Percentiles rank a stretch among this genome's conserved stretches.
Conservation (phyloP, 805 yeast genomes). For the Starmerella apis region DNA sequence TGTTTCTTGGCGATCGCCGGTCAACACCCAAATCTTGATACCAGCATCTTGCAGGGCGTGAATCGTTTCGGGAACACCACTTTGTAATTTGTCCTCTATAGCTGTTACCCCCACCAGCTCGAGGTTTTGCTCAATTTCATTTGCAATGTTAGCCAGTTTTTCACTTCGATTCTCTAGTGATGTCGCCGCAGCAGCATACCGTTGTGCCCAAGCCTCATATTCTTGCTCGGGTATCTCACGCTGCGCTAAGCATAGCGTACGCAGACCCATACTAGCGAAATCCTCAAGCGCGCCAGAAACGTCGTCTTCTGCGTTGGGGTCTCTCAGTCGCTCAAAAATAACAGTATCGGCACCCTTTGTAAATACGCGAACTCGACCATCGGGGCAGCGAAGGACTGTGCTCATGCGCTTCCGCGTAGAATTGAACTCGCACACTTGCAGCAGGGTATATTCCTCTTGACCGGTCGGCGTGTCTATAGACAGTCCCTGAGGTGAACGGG, state of each 20-base stretch:
- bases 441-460: constrained; percentile 54
- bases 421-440: constrained; percentile 91
- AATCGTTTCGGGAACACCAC: constrained; percentile 96
- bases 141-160: constrained; percentile 80
- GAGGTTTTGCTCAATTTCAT: constrained; percentile 68
- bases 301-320: constrained; percentile 47
- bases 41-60: constrained; percentile 94
- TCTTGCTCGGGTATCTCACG: constrained; percentile 72
- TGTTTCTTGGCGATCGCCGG: constrained; percentile 98
- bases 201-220: constrained; percentile 55
- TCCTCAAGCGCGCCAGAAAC: constrained; percentile 85
- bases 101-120: constrained; percentile 93
- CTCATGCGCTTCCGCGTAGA: constrained; percentile 98
- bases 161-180: constrained; percentile 64
- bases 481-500: constrained; percentile 77
- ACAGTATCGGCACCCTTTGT: constrained; percentile 99
- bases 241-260: constrained; percentile 87
- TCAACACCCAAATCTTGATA: constrained; percentile 91
- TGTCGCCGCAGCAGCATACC: constrained; percentile 71
- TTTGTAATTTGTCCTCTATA: constrained; percentile 93
- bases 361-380: constrained; percentile 75
- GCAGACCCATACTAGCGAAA: constrained; percentile 89
- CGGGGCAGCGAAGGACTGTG: constrained; percentile 86
- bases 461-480: constrained; percentile 48
- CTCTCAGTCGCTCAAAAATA: constrained; percentile 63